phyloP scores from a whole-genome alignment of 345 rosid genomes.

The Lumnitzera racemosa region DNA sequence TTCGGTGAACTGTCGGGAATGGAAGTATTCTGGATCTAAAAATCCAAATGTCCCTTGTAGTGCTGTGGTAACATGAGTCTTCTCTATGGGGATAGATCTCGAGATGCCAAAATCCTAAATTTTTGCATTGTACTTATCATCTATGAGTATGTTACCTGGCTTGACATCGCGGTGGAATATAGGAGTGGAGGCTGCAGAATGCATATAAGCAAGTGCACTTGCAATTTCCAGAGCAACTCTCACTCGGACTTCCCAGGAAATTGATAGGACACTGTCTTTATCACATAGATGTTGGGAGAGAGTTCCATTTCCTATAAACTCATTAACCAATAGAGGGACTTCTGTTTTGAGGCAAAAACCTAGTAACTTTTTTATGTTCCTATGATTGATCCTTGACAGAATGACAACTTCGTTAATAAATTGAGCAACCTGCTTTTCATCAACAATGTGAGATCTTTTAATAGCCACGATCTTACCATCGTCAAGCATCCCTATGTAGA shows the following conservation, averaged over 20 bases:
- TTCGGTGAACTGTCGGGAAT: constrained; percentile 4
- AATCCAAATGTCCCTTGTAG: constrained; percentile 11
- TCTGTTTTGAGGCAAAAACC: constrained; percentile 14
- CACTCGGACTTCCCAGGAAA: constrained; percentile 12
- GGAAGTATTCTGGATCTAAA: constrained; percentile 10
- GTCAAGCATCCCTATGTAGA: constrained; percentile 18
- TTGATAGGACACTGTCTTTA: background rate
- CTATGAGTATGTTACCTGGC: constrained; percentile 15
- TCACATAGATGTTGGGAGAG: constrained; percentile 13
- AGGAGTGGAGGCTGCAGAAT: constrained; percentile 7
- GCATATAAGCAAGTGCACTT: constrained; percentile 12
- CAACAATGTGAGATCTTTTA: constrained; percentile 9
- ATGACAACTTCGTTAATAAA: constrained; percentile 18
- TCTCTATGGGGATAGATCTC: constrained; percentile 5
- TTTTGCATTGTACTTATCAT: background rate
- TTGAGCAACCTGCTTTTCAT: constrained; percentile 15
- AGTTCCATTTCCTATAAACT: constrained; percentile 16
- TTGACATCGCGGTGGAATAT: constrained; percentile 15
- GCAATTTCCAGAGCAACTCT: constrained; percentile 13
- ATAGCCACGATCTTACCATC: constrained; percentile 15
- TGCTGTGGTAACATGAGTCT: constrained; percentile 3
- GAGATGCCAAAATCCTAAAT: constrained; percentile 11
- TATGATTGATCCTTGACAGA: constrained; percentile 15
- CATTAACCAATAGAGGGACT: constrained; percentile 17
- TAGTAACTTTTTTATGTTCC: constrained; percentile 16